phyloP scores from a whole-genome alignment of 1,139 yeast species.

The Hansenula lynferdii region DNA sequence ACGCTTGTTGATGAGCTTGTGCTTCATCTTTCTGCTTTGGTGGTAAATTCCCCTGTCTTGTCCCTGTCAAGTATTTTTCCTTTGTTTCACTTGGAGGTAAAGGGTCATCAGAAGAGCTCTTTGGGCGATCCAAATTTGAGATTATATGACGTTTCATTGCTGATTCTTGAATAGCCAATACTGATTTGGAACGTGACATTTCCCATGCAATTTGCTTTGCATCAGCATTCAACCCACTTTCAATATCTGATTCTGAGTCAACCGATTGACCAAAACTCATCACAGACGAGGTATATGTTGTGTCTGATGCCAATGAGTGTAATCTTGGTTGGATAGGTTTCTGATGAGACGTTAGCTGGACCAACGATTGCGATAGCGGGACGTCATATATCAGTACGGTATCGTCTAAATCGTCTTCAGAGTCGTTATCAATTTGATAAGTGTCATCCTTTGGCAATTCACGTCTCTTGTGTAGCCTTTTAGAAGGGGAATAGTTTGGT shows the following conservation, averaged over 20 bases:
- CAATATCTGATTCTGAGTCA: conserved; percentile 12
- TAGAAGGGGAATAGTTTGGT: conserved; percentile 17
- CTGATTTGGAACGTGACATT: conserved; percentile 26
- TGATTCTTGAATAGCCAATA: conserved; percentile 36
- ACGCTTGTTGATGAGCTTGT: conserved; percentile 50
- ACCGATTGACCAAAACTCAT: conserved; percentile 20
- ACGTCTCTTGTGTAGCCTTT: conserved; percentile 9
- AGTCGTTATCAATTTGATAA: conserved; percentile 28
- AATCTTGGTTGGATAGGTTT: conserved; percentile 11
- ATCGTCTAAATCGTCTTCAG: conserved; percentile 51
- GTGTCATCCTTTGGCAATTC: conserved; percentile 8
- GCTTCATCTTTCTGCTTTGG: conserved; percentile 57
- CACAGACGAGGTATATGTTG: conserved; percentile 42
- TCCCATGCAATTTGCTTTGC: conserved; percentile 42
- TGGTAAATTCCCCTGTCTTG: conserved; percentile 65
- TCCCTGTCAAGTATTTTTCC: conserved; percentile 36
- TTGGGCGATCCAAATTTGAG: conserved; percentile 20
- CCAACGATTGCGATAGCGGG: conserved; percentile 51
- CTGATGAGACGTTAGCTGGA: conserved; percentile 14
- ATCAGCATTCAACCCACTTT: conserved; percentile 33
- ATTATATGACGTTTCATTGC: conserved; percentile 32
- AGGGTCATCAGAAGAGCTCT: conserved; percentile 10
- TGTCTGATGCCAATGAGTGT: conserved; percentile 27
- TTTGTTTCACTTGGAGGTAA: conserved; percentile 23
- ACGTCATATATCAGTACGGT: conserved; percentile 53